Evolutionary conservation across 768 basidiomycete genomes (phyloP).

Genomic region (Lentinula sp.): DNA sequence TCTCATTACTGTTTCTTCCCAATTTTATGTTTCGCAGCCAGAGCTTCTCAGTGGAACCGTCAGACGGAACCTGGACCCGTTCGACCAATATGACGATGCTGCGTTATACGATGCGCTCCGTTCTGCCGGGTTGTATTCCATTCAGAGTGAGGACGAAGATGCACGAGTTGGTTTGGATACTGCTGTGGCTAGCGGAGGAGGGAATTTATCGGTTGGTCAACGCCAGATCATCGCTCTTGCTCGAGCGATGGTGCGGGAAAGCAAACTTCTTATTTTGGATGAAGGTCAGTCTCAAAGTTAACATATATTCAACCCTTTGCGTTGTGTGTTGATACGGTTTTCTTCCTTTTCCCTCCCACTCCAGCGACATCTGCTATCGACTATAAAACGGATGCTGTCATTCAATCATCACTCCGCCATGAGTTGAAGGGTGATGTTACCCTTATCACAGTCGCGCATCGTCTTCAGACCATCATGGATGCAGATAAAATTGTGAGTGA

Average conservation of each 20-base stretch:
- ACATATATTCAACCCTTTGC: too few species aligned
- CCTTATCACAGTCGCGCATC: slow-evolving; percentile 49
- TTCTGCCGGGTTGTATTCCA: slow-evolving; percentile 45
- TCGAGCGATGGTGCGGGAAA: slow-evolving; percentile 47
- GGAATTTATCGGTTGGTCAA: slow-evolving; percentile 66
- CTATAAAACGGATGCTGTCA: slow-evolving; percentile 62
- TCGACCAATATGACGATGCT: slow-evolving; percentile 63
- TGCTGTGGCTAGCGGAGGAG: slow-evolving; percentile 55
- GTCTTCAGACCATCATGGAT: slow-evolving; percentile 55
- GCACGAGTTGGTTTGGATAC: slow-evolving; percentile 43
- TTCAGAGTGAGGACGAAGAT: slow-evolving; percentile 26
- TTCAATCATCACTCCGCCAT: slow-evolving; percentile 58
- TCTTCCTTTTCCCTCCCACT: too few species aligned
- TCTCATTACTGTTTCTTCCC: neutral
- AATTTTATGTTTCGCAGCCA: slow-evolving; percentile 1
- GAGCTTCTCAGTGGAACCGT: slow-evolving; percentile 55
- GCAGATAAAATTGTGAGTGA: slow-evolving; percentile 36
- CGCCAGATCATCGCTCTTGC: slow-evolving; percentile 65
- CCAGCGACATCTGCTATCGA: slow-evolving; percentile 18
- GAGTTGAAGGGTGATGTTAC: slow-evolving; percentile 56
- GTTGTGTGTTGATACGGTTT: too few species aligned
- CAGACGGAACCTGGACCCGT: slow-evolving; percentile 62
- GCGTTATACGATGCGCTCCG: slow-evolving; percentile 59
- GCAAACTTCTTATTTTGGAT: slow-evolving; percentile 11
- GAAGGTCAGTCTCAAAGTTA: neutral